Evolutionary conservation across 768 basidiomycete species (phyloP).

Genomic region (Suillus alpinus): DNA sequence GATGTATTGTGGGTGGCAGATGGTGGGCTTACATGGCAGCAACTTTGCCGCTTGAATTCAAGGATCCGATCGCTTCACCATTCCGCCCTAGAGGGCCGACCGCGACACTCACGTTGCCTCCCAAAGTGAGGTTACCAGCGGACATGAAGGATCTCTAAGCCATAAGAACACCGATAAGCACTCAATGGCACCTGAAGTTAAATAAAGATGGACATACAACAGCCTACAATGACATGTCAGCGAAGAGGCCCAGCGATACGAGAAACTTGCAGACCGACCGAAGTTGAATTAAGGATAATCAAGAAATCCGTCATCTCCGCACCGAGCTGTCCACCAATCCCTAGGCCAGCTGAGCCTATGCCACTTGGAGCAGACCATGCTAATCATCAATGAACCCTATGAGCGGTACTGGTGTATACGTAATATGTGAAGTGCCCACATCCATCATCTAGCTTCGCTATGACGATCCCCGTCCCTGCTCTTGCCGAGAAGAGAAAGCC

Average conservation of each 20-base stretch:
- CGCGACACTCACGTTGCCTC: conserved; percentile 87
- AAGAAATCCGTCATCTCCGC: conserved; percentile 91
- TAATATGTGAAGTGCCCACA: conserved; percentile 45
- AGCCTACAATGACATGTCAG: conserved; percentile 39
- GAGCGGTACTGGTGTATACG: not conserved
- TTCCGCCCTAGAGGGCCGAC: conserved; percentile 93
- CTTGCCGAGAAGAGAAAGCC: conserved; percentile 69
- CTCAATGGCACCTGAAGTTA: not conserved
- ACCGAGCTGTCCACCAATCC: conserved; percentile 80
- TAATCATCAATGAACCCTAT: conserved; percentile 24
- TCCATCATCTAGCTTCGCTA: conserved; percentile 79
- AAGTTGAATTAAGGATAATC: conserved; percentile 79
- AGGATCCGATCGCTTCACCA: conserved; percentile 81
- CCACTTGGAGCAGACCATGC: conserved; percentile 95
- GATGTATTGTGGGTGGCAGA: conserved; percentile 2
- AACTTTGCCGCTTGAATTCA: conserved; percentile 82
- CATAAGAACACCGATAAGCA: conserved; percentile 5
- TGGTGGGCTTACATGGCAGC: conserved; percentile 73
- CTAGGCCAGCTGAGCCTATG: conserved; percentile 89
- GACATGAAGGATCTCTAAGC: conserved; percentile 86
- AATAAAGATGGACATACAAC: conserved; percentile 46
- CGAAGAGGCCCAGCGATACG: conserved; percentile 1
- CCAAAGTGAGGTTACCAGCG: conserved; percentile 84
- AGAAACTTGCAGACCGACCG: conserved; percentile 39
- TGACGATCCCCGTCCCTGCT: conserved; percentile 84